A percentile compares a stretch with the other conserved stretches of the same genome.
These are phyloP conservation scores for Canavalia gladiata DNA, from an alignment of 306 rosid genomes.

Conservation along the genomic window DNA sequence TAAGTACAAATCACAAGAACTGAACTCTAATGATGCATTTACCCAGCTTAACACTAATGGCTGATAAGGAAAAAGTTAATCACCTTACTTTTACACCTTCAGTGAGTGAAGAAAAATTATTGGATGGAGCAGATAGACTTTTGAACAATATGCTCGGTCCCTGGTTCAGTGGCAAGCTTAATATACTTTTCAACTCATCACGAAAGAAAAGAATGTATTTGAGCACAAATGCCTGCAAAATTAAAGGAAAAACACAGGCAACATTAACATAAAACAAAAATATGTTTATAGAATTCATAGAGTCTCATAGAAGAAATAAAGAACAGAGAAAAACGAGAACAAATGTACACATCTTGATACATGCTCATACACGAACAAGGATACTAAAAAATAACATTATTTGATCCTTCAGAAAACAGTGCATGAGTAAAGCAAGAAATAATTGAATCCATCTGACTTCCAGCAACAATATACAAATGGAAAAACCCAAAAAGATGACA, in stretches of 20 bases:
- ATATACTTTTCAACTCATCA: constrained; percentile 60
- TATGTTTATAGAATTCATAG: not conserved
- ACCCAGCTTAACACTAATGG: constrained; percentile 43
- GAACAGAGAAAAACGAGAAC: constrained; percentile 15
- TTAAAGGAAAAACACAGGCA: constrained; percentile 44
- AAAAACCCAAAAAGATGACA: too few species aligned
- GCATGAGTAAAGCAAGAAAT: constrained; percentile 19
- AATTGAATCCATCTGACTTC: not conserved
- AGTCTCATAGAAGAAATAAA: constrained; percentile 26
- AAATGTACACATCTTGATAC: not conserved
- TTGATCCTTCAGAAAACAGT: constrained; percentile 28
- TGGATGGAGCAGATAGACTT: constrained; percentile 60
- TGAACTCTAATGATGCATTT: constrained; percentile 13
- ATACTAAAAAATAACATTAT: constrained; percentile 9
- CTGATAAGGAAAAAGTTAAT: constrained; percentile 48
- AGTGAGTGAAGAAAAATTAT: constrained; percentile 68
- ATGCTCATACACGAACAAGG: constrained; percentile 12
- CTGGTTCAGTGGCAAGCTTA: constrained; percentile 53
- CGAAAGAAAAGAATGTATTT: constrained; percentile 77
- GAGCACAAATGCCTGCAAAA: constrained; percentile 82
- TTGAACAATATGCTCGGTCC: constrained; percentile 54
- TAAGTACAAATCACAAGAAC: constrained; percentile 31
- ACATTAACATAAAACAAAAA: constrained; percentile 37
- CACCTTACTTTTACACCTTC: constrained; percentile 83
- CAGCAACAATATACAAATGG: too few species aligned